Conservation (phyloP, 2,329 filamentous ascomycete species). For the Delphinella strobiligena region DNA sequence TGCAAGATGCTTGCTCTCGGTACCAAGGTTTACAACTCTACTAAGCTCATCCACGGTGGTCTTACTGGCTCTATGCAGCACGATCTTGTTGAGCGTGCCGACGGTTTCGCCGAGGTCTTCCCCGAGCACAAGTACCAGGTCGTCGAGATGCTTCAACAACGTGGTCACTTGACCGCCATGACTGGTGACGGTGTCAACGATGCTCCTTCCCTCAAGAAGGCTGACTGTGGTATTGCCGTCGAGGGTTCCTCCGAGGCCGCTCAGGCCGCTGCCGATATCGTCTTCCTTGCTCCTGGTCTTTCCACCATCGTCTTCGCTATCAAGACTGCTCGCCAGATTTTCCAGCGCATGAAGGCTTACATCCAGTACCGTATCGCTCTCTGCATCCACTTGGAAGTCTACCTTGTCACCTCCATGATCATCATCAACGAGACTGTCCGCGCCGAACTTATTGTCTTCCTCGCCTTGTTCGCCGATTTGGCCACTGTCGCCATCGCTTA, state of each 20-base stretch:
- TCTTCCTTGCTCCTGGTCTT: constrained; percentile 62
- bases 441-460: constrained; percentile 64
- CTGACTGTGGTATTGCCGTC: constrained; percentile 62
- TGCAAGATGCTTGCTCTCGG: constrained; percentile 72
- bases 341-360: constrained; percentile 69
- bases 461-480: constrained; percentile 67
- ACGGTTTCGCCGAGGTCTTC: constrained; percentile 64
- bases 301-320: constrained; percentile 61
- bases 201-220: constrained; percentile 61
- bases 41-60: constrained; percentile 65
- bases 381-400: constrained; percentile 63
- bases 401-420: constrained; percentile 66
- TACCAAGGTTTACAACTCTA: constrained; percentile 72
- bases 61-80: constrained; percentile 61
- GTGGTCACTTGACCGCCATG: constrained; percentile 63
- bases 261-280: constrained; percentile 61
- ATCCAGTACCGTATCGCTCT: constrained; percentile 68
- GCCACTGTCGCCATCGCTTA: constrained; percentile 69
- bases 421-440: constrained; percentile 67
- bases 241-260: constrained; percentile 61
- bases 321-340: constrained; percentile 63
- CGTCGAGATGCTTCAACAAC: constrained; percentile 63
- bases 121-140: constrained; percentile 68
- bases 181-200: constrained; percentile 69
- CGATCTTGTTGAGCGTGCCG: constrained; percentile 63